phyloP scores from a whole-genome alignment of 2,329 filamentous ascomycete species.

The Alternaria panax region DNA sequence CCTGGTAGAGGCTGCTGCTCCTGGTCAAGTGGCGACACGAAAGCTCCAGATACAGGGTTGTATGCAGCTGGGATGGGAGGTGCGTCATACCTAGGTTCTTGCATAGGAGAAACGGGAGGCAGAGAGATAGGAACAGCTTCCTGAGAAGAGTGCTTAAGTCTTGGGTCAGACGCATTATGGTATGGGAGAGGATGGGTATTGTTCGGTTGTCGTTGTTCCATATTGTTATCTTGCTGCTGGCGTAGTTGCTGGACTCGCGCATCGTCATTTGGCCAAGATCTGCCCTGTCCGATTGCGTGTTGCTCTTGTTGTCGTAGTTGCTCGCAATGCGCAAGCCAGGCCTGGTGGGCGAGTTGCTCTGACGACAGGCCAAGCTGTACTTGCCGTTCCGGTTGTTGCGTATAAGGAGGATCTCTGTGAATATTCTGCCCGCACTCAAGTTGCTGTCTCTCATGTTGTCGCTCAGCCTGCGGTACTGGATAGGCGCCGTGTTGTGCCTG shows the following conservation, averaged over 20 bases:
- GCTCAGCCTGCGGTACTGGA: slow-evolving; percentile 10
- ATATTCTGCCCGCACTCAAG: neutral
- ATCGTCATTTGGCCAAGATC: slow-evolving; percentile 12
- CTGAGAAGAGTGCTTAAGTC: slow-evolving; percentile 16
- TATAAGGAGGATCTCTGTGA: slow-evolving; percentile 4
- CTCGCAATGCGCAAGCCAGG: slow-evolving; percentile 12
- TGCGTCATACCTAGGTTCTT: slow-evolving; percentile 46
- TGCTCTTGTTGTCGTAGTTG: slow-evolving; percentile 13
- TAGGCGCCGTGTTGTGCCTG: slow-evolving; percentile 10
- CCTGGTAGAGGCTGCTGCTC: slow-evolving; percentile 22
- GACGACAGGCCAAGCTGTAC: slow-evolving; percentile 4
- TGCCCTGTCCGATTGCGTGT: neutral
- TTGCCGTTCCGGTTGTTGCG: slow-evolving; percentile 14
- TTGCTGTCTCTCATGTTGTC: slow-evolving; percentile 6
- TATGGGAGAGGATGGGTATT: slow-evolving; percentile 16
- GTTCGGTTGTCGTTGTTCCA: slow-evolving; percentile 13
- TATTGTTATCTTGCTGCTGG: slow-evolving; percentile 14
- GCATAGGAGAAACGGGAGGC: slow-evolving; percentile 28
- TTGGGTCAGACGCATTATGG: slow-evolving; percentile 33
- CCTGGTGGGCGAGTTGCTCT: slow-evolving; percentile 3
- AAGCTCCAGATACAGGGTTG: slow-evolving; percentile 42
- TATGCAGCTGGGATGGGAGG: slow-evolving; percentile 49
- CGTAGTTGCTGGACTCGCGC: slow-evolving; percentile 21
- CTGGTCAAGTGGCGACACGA: slow-evolving; percentile 33
- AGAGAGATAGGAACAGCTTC: slow-evolving; percentile 23